Evolutionary conservation across 2,329 filamentous ascomycete species (phyloP), one percentile per base, ranked within the genome.

Genomic region (Xylaria sp.): DNA sequence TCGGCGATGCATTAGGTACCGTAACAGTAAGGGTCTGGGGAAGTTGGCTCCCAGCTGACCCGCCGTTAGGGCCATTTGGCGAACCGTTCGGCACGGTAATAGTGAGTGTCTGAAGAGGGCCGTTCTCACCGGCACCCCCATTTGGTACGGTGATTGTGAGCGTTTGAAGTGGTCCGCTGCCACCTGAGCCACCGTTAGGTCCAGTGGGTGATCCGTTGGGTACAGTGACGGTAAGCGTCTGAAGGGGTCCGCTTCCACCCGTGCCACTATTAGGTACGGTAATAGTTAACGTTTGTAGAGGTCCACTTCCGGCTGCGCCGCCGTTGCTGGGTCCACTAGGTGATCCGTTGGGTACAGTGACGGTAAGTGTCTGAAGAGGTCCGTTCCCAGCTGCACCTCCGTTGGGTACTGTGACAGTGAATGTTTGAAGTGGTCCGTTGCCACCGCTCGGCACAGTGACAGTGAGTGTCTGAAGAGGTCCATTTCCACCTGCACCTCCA

Each of bases 21-120:
- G 65, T 59, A 13, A 68, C 21, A 18, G 60, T 63, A 47, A 67
- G 12, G 16, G 65, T 63, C 37, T 66, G 51, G 23, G 60, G 48
- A 35, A 60, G 60, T n/a, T 60, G 65, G 27, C 48, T 55, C 32
- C 48, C 55, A 48, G n/a, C 48, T 27, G 25, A 60, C 40, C 66
- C 60, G n/a, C 72, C 59, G 29, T 48, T 51, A 29, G 69, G 64
- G n/a, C 65, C 63, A 32, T 69, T 74, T 32, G 66, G 25, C 21
- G 50, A 51, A 37, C 42, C 61, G 27, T 55, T 60, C 16, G 68
- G 65, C 27, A 42, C 48, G 35, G 64, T 68, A 21, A 65, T 40
- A n/a, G 66, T 69, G 4, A 64, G 25, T 6, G 67, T 66, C 47
- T 65, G 61, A 47, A 42, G 44, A 18, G 61, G 53, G 3, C 35